A percentile compares a stretch with the other conserved stretches of the same genome.
phyloP scores from a whole-genome alignment of 73 alveolate species.

The Effrenium voratum region DNA sequence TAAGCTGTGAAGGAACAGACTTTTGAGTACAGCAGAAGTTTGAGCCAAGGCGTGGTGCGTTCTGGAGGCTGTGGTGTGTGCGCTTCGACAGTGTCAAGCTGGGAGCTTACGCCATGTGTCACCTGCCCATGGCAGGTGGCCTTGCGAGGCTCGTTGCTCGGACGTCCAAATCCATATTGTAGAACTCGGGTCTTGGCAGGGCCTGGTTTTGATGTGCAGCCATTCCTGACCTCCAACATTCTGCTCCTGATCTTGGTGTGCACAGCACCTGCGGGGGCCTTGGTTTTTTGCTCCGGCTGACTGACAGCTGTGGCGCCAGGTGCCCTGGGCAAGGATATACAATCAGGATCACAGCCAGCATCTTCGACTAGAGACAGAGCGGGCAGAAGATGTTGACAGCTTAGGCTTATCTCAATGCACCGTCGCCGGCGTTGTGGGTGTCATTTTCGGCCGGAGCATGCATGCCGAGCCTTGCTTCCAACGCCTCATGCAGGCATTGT shows the following conservation, averaged over 20 bases:
- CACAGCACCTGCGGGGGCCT: constrained; percentile 31
- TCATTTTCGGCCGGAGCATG: constrained; percentile 8
- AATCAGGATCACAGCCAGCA: constrained; percentile 72
- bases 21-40: neutral
- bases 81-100: neutral
- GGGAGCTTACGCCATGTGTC: neutral
- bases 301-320: too few species aligned
- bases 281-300: too few species aligned
- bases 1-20: neutral
- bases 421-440: constrained; percentile 69
- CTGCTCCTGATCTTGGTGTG: constrained; percentile 70
- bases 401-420: constrained; percentile 81
- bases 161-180: neutral
- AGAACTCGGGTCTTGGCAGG: neutral
- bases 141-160: constrained; percentile 29
- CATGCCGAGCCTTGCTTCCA: neutral
- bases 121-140: constrained; percentile 35
- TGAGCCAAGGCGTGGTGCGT: constrained; percentile 20
- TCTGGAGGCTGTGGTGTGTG: constrained; percentile 40
- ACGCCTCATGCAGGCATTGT: neutral
- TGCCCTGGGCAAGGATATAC: constrained; percentile 82
- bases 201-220: constrained; percentile 72
- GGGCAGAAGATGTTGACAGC: too few species aligned
- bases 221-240: constrained; percentile 47
- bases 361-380: neutral